Base-by-base conservation (phyloP, 2,329 filamentous ascomycete species). In the Epichloe typhina region DNA sequence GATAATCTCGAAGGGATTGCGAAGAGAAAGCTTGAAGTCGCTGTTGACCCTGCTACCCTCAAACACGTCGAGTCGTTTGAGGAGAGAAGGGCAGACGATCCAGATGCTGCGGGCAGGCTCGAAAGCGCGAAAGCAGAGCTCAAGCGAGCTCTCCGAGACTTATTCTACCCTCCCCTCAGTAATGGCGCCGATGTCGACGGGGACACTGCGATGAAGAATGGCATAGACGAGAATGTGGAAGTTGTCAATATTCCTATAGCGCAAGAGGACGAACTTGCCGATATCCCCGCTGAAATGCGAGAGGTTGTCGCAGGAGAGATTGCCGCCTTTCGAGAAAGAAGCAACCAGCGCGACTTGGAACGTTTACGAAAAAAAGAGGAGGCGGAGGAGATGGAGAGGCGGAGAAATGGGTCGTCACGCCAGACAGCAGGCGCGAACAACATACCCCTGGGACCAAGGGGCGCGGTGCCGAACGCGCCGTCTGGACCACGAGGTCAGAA, bases 261-360 rank as follows among this genome's bases (percentile, higher is more conserved):
- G 1, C 80, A 86, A 49, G 93, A 98, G 55, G 94, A 98, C 62
- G 93, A 98, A 62, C 74, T 98, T 33, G 84, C 90, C 19, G 93
- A 98, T 61, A 96, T 98, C 46, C 93, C 93, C 0, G 84, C 88
- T 1, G 93, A 97, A 64, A 94, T 95, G 88, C 83, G 93, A 23
- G 93, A 95, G 64, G 90, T 88, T 0, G 93, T 98, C 15, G 88
- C 93, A 0, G 84, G 84, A 52, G 94, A 98, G 65, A 98, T 98
- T 60, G 83, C 88, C 0, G 87, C 90, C 0, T 98, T 98, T 72
- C 79, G 93, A 56, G 93, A 98, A 57, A 79, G 91, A 19, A 96
- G 91, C 58, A 95, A 83, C 53, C 82, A 86, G 54, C 79, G 91
- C 39, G 93, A 98, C 62, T 71, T 94, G 62, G 93, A 98, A 66